These are phyloP conservation scores for Pterulicium gracile DNA, from an alignment of 1,284 basidiomycete genomes.

Conservation along the genomic window DNA sequence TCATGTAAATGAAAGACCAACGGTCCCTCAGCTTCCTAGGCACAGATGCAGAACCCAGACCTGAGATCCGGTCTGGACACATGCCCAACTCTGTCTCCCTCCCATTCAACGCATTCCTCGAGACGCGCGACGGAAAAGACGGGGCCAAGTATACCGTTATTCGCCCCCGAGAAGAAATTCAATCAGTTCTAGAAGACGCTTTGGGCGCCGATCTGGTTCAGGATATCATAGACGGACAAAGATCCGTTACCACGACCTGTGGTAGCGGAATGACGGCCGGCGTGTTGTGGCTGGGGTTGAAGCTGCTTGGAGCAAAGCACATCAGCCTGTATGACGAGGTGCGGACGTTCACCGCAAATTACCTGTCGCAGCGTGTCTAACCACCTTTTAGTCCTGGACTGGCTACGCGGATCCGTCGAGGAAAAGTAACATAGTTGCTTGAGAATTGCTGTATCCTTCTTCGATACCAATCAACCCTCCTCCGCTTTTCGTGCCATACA, in stretches of 20 bases:
- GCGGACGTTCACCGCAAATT: slow-evolving; percentile 17
- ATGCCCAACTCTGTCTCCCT: slow-evolving; percentile 83
- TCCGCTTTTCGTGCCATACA: too few relatives aligned
- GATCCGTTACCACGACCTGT: slow-evolving; percentile 62
- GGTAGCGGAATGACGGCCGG: slow-evolving; percentile 97
- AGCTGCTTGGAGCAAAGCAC: slow-evolving; percentile 47
- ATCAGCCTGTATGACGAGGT: slow-evolving; percentile 82
- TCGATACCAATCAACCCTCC: too few relatives aligned
- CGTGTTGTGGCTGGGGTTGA: slow-evolving; percentile 82
- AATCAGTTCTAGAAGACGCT: slow-evolving; percentile 44
- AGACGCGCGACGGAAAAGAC: slow-evolving; percentile 32
- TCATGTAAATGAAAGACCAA: not conserved
- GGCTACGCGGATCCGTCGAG: slow-evolving; percentile 46
- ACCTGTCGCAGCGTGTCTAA: slow-evolving; percentile 8
- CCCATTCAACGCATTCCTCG: slow-evolving; percentile 75
- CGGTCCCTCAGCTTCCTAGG: slow-evolving; percentile 55
- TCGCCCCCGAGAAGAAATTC: slow-evolving; percentile 44
- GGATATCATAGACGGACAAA: slow-evolving; percentile 46
- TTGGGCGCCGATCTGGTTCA: slow-evolving; percentile 48
- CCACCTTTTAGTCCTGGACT: slow-evolving; percentile 59
- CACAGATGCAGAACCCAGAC: slow-evolving; percentile 80
- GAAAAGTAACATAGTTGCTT: too few relatives aligned
- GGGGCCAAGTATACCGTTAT: slow-evolving; percentile 55
- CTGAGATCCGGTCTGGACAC: slow-evolving; percentile 84
- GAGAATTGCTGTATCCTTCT: too few relatives aligned